Evolutionary conservation across 192 early-diverging fungal genomes (phyloP), one percentile per base, ranked within the genome.

Genomic region (Coemansia sp.): DNA sequence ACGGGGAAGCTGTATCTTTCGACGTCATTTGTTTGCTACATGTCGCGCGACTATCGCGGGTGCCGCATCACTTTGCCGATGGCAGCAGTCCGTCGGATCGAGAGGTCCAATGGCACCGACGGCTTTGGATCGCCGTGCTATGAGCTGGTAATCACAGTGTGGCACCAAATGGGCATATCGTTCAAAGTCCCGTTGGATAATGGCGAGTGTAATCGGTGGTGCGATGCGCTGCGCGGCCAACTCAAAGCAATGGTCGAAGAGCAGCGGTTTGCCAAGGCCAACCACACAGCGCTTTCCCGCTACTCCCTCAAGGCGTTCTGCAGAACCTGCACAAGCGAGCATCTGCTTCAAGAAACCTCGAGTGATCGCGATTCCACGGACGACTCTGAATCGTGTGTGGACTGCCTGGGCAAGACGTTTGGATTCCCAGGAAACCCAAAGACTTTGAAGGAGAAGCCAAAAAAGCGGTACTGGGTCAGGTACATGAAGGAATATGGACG

Each of bases 31-130:
- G 73, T 98, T 11, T 90, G 91, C 55, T 99, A 93, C 77, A 76
- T 86, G 41, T 93, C 93, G 26, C 71, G 73, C 7, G 88, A 89
- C 36, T 81, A 87, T 57, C 82, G 89, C 23, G 88, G 92, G 24
- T 92, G 91, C 61, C 88, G 89, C 33, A 75, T 98, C 34, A 87
- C 89, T 0, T 71, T 98, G 10, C 98, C 95, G 15, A 89, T 97
- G 51, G 95, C 88, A 69, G 94, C 94, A 3, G 88, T 99, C 58
- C 91, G 92, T 60, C 87, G 94, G 9, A 95, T 99, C 12, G 98
- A 99, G 76, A 85, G 93, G 18, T 75, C 93, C 57, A 92, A 89
- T 68, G 78, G 86, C n/a, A 77, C 84, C 20, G 83, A 86, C 0
- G 73, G 82, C 68, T 35, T 62, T 56, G 45, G 62, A 1, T 38